phyloP scores from a whole-genome alignment of 768 basidiomycete genomes.

The Sporobolomyces roseus region DNA sequence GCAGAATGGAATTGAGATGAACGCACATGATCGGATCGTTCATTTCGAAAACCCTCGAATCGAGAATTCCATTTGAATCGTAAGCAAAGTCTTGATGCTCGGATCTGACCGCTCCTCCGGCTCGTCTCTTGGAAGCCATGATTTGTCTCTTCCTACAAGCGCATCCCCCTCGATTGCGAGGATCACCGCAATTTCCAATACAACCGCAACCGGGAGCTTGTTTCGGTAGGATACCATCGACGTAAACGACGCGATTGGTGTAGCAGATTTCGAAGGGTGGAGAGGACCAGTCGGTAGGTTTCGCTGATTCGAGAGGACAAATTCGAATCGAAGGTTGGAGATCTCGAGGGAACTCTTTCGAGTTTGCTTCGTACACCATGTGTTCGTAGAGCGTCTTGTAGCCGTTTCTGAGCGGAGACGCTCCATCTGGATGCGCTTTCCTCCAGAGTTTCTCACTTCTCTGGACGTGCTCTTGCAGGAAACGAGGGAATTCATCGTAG shows the following conservation, averaged over 20 bases:
- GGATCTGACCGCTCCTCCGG: background rate
- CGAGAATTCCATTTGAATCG: background rate
- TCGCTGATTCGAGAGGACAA: background rate
- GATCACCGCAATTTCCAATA: conserved; percentile 15
- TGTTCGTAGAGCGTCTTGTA: conserved; percentile 16
- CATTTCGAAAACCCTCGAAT: background rate
- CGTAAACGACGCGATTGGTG: conserved; percentile 36
- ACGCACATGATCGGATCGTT: conserved; percentile 29
- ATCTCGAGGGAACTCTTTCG: conserved; percentile 1
- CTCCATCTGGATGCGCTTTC: background rate
- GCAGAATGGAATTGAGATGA: no score
- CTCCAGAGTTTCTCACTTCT: background rate
- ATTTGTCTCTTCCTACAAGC: conserved; percentile 15
- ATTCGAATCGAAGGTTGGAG: conserved; percentile 13
- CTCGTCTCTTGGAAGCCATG: background rate
- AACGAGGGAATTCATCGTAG: conserved; percentile 10
- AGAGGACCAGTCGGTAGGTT: background rate
- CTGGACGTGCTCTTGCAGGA: conserved; percentile 2
- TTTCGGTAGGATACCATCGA: conserved; percentile 13
- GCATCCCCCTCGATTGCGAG: conserved; percentile 7
- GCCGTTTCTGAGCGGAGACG: background rate
- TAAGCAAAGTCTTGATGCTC: conserved; percentile 26
- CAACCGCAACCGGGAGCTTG: conserved; percentile 34
- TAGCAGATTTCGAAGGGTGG: conserved; percentile 34
- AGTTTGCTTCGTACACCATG: conserved; percentile 11